Evolutionary conservation across 163 green algal genomes (phyloP).

Genomic region (Scenedesmus sp.): DNA sequence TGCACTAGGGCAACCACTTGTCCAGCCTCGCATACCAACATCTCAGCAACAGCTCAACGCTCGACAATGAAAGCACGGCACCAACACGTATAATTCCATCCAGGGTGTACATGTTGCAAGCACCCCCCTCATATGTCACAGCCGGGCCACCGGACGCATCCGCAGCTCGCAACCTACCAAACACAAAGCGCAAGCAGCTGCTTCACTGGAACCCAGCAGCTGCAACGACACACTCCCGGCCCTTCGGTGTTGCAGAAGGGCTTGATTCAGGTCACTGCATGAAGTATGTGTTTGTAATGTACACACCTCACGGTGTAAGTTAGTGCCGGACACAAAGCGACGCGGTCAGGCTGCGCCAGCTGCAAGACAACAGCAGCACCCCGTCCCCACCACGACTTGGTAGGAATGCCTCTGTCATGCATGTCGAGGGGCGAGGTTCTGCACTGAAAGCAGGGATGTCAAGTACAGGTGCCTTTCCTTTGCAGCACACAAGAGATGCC

Average conservation of each 20-base stretch:
- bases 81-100: background rate
- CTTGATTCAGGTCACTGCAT: background rate
- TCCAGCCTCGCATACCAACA: background rate
- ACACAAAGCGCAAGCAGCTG: background rate
- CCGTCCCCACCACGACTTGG: background rate
- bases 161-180: background rate
- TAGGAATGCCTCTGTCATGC: background rate
- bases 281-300: background rate
- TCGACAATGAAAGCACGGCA: background rate
- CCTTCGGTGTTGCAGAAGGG: constrained; percentile 8
- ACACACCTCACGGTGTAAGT: background rate
- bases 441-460: background rate
- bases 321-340: background rate
- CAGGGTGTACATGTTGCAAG: background rate
- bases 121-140: background rate
- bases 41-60: background rate
- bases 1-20: background rate
- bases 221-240: background rate
- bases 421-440: background rate
- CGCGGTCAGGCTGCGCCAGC: background rate
- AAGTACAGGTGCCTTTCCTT: background rate
- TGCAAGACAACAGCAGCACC: background rate
- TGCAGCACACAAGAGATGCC: background rate
- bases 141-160: background rate
- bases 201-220: background rate